Percentiles rank a stretch among this genome's conserved stretches.
Conservation (phyloP, 768 basidiomycete genomes). For the Antrodiella citrinella region DNA sequence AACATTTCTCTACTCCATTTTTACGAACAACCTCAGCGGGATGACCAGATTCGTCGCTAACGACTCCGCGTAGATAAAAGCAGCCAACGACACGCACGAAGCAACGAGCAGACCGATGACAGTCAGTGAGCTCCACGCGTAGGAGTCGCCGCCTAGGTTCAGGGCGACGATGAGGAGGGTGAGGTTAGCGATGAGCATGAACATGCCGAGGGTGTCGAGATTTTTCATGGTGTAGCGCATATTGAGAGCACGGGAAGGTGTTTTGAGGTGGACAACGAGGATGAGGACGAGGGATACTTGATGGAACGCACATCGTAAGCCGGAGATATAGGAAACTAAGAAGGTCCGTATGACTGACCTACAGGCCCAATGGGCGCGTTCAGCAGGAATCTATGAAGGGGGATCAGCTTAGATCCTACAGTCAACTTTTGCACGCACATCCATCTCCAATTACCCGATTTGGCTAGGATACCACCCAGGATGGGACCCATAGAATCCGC, state of each 20-base stretch:
- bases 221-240: conserved; percentile 3
- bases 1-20: conserved; percentile 9
- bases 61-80: conserved; percentile 9
- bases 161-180: conserved; percentile 12
- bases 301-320: too few species aligned
- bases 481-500: conserved; percentile 12
- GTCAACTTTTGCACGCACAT: conserved; percentile 7
- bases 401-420: neutral
- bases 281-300: conserved; percentile 12
- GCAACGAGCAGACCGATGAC: conserved; percentile 11
- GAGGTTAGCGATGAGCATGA: conserved; percentile 9
- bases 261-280: conserved; percentile 9
- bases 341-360: conserved; percentile 2
- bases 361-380: conserved; percentile 12
- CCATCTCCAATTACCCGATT: conserved; percentile 13
- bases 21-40: conserved; percentile 8
- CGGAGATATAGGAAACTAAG: neutral
- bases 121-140: conserved; percentile 8
- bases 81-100: conserved; percentile 4
- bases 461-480: conserved; percentile 9
- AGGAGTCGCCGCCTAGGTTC: conserved; percentile 10
- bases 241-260: neutral
- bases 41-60: conserved; percentile 7
- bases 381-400: conserved; percentile 7
- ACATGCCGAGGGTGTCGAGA: conserved; percentile 11